These are phyloP conservation scores for Diutina catenulata DNA, from an alignment of 1,139 yeast species.

Conservation along the genomic window DNA sequence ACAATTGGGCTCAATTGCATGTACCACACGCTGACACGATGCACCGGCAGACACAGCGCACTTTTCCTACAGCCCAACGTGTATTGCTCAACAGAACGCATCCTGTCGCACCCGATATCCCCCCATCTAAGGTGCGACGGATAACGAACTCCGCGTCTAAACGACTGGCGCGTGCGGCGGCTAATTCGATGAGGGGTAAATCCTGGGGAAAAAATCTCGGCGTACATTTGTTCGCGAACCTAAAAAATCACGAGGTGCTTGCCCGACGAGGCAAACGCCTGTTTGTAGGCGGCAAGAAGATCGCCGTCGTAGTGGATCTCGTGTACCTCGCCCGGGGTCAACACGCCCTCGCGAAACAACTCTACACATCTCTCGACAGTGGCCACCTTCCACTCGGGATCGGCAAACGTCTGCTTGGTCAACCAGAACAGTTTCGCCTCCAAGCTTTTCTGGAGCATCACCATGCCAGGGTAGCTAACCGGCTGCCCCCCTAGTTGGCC, in stretches of 20 bases:
- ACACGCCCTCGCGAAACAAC: background rate
- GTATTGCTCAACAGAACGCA: no score
- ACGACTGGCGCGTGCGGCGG: no score
- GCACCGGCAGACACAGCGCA: no score
- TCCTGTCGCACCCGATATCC: no score
- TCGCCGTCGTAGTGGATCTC: background rate
- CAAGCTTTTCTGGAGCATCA: background rate
- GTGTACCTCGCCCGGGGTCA: background rate
- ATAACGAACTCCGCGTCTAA: no score
- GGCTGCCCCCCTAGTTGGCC: background rate
- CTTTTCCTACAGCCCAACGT: no score
- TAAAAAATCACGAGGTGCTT: background rate
- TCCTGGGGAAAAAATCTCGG: no score
- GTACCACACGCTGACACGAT: no score
- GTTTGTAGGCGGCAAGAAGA: background rate
- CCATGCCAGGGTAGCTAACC: background rate
- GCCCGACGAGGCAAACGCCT: background rate
- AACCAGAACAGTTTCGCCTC: background rate
- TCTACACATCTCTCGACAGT: background rate
- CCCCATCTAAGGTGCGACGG: no score
- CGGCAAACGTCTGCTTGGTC: background rate
- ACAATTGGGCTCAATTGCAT: no score
- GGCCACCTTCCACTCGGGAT: constrained; percentile 3
- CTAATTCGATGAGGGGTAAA: no score
- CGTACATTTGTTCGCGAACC: background rate